Evolutionary conservation across 164 flowering plant species (phyloP), one percentile per base, ranked within the genome.

Genomic region (Macadamia tetraphylla): DNA sequence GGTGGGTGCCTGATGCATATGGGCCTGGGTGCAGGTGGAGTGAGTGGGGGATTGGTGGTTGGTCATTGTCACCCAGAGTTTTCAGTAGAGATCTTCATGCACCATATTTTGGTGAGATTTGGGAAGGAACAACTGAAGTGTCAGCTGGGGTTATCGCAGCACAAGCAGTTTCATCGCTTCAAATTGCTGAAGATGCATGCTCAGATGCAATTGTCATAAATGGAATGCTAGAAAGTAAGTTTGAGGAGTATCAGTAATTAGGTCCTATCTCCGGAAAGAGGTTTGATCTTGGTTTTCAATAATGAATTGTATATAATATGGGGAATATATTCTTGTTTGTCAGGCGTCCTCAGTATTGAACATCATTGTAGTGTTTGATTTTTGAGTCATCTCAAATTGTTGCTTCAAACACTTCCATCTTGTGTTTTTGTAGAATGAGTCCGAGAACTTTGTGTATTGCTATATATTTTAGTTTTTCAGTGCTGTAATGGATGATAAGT

Each of bases 91-190:
- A 82, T 60, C 15, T 76, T 9, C 48, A 58, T 10, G 49, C 51
- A 3, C 78, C 78, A 30, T 79, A 64, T 68, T 69, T 78, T 71
- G 85, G 79, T 10, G 87, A 76, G 10, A 78, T 67, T 60, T 59
- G 78, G 56, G 79, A 82, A 75, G 88, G 67, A 6, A n/a, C 68
- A 23, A 58, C 82, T 1, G 88, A 78, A 35, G 29, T 83, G 32
- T 86, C 94, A 12, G 88, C 93, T 31, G 90, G 79, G 40, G 73
- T 87, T 17, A 76, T 88, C 49, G 97, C 93, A 43, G 94, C 96
- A 44, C 94, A 89, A 69, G 96, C 94, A 72, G 87, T 90, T 70
- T 85, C 97, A 29, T 81, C 99, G 1, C 97, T 94, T 62, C 87
- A 77, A 62, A 94, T 94, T 49, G 86, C 84, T 2, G 96, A 89